Evolutionary conservation across 2,329 filamentous ascomycete genomes (phyloP), one percentile per base, ranked within the genome.

Genomic region (Claviceps citrina): DNA sequence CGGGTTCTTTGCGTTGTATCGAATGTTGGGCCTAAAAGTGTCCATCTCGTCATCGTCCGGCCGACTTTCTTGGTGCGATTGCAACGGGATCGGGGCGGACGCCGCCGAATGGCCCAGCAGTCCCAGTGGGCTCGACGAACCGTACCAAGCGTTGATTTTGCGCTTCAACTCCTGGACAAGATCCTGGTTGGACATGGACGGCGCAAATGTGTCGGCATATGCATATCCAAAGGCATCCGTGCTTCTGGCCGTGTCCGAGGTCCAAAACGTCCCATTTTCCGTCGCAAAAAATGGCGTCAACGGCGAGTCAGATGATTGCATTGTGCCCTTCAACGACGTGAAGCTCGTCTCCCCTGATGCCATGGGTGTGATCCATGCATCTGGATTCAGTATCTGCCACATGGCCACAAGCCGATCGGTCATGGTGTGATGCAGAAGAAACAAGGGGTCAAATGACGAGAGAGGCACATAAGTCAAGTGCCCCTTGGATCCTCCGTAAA

Each of bases 381-480:
- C 62, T 0, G 80, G 81, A 46, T 91, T 71, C 12, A 91, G 57
- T 1, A 69, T 65, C 60, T 91, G 82, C 82, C 82, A 91, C 44
- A 93, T 70, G 25, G 82, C 74, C 46, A 85, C 74, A 22, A 83
- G 58, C 3, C 84, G 73, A 52, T 93, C 84, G 7, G 85, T 71
- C 57, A 82, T 86, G 46, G 67, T 64, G 50, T 89, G 84, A 51
- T 89, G 82, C 7, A 89, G 60, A 60, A 80, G 83, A 58, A 89
- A 87, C 10, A 84, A 62, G 0, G 84, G 84, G 52, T 93, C 84
- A 53, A 84, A 93, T 0, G 80, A 73, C 2, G 83, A 81, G 49
- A 81, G 80, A 15, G 76, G 73, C 25, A 78, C 74, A 55, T 73
- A 81, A 31, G 70, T 73, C 73, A 82, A 81, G 49, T 84, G 80